A percentile compares a stretch with the other conserved stretches of the same genome.
Conservation (phyloP, 345 rosid species). For the Sonneratia alba region DNA sequence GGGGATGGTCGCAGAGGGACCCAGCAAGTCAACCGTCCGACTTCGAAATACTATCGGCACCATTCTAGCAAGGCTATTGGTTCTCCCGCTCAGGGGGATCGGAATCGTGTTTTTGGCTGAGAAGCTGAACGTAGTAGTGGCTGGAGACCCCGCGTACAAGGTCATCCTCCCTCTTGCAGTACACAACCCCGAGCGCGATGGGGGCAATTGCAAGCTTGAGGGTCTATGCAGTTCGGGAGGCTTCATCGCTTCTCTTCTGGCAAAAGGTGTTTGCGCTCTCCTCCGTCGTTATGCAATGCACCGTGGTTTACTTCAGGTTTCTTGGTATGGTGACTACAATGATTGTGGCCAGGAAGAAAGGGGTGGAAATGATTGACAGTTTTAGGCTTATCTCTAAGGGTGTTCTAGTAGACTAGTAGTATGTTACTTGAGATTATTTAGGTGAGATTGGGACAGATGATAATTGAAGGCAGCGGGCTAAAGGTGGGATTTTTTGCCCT, state of each 20-base stretch:
- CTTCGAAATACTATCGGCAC: slow-evolving; percentile 62
- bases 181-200: slow-evolving; percentile 88
- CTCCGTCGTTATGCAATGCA: slow-evolving; percentile 51
- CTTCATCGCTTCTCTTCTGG: slow-evolving; percentile 90
- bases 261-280: slow-evolving; percentile 69
- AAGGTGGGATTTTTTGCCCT: too few relatives aligned
- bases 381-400: too few relatives aligned
- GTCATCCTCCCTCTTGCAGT: slow-evolving; percentile 74
- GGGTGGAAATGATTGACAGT: too few relatives aligned
- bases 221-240: slow-evolving; percentile 74
- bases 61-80: slow-evolving; percentile 63
- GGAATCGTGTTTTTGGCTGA: slow-evolving; percentile 52
- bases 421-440: too few relatives aligned
- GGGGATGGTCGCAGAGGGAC: slow-evolving; percentile 96
- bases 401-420: too few relatives aligned
- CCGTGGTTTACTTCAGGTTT: slow-evolving; percentile 55
- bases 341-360: too few relatives aligned
- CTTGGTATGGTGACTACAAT: slow-evolving; percentile 4
- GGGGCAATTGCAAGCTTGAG: slow-evolving; percentile 91
- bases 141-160: slow-evolving; percentile 57
- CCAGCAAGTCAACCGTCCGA: slow-evolving; percentile 73
- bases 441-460: too few relatives aligned
- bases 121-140: slow-evolving; percentile 40
- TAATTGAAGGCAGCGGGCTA: too few relatives aligned
- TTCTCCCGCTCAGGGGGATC: slow-evolving; percentile 71